Base-by-base conservation (phyloP, 2,329 filamentous ascomycete species). In the Calonectria pseudoreteaudii region DNA sequence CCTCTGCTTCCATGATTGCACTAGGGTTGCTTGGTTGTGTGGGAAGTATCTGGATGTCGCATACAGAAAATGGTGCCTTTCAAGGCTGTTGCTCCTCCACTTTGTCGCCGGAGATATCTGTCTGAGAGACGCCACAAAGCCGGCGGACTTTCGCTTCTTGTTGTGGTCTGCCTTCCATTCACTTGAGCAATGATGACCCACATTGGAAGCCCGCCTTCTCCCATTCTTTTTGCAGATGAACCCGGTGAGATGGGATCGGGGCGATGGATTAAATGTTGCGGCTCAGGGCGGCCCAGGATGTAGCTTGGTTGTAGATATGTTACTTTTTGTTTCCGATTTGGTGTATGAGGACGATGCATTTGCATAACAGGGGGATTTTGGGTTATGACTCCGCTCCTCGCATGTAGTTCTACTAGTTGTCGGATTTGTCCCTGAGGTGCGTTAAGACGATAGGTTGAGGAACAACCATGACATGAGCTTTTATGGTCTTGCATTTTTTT, bases 251-350 rank as follows among this genome's bases (percentile, higher is more conserved):
- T 49, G 47, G 65, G 36, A 34, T 9, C 56, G 72, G 58, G 52
- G 70, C 69, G 69, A 49, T 50, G 60, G 18, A 50, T 41, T 56
- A 68, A 47, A 30, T 62, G 20, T 53, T 49, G 23, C 23, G 69
- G 64, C 62, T 38, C 14, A 58, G 68, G 66, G 50, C 50, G 58
- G 58, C n/a, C 26, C n/a, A 41, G 38, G 69, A 74, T 75, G 66
- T 76, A 76, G 77, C 71, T 74, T 78, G 77, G 71, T 49, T 78
- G 75, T 79, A 80, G 75, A 78, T 77, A 78, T 74, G 72, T 68
- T 73, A 75, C 75, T 75, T 74, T 68, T 75, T 76, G 74, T 76
- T 66, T 77, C 30, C 77, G 71, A 77, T 69, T 77, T 77, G 78
- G 77, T 80, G 77, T 78, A 80, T 70, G 76, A 76, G 74, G 74